Evolutionary conservation across 768 basidiomycete genomes (phyloP).

Genomic region (Phylloporus sp.): DNA sequence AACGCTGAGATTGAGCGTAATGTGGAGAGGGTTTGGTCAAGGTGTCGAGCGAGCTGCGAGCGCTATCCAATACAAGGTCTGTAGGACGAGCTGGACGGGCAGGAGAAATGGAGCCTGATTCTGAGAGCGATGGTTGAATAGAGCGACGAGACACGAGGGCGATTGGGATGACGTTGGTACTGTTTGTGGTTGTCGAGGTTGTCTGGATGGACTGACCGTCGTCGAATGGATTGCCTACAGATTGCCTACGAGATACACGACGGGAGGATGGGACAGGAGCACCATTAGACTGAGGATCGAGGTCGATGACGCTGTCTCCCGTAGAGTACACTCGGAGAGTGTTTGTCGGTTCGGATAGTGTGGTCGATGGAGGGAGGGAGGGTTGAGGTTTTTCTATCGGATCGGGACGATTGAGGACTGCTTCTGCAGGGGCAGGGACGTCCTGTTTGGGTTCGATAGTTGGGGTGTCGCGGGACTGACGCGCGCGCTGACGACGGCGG

Average conservation of each 20-base stretch:
- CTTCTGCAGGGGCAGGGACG: conserved; percentile 66
- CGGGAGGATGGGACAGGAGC: conserved; percentile 15
- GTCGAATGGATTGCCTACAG: conserved; percentile 63
- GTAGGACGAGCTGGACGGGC: conserved; percentile 54
- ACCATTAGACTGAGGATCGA: conserved; percentile 48
- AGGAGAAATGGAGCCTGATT: conserved; percentile 35
- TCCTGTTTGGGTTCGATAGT: conserved; percentile 47
- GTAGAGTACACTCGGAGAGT: conserved; percentile 47
- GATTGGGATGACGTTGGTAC: conserved; percentile 84
- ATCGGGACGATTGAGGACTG: conserved; percentile 78
- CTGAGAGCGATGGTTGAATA: conserved; percentile 32
- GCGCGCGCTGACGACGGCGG: conserved; percentile 49
- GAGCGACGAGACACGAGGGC: conserved; percentile 67
- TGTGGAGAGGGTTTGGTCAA: conserved; percentile 33
- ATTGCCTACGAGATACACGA: conserved; percentile 18
- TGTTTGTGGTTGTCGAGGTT: conserved; percentile 61
- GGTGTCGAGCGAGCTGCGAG: conserved; percentile 55
- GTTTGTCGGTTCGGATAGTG: conserved; percentile 16
- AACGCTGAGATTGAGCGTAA: conserved; percentile 46
- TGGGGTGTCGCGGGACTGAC: conserved; percentile 29
- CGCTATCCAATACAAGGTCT: conserved; percentile 56
- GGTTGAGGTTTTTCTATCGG: conserved; percentile 58
- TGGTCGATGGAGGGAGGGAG: conserved; percentile 16
- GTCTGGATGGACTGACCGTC: conserved; percentile 80
- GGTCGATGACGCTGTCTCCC: conserved; percentile 51